phyloP scores from a whole-genome alignment of 2,329 filamentous ascomycete genomes.

The Ophiosphaerella korrae region DNA sequence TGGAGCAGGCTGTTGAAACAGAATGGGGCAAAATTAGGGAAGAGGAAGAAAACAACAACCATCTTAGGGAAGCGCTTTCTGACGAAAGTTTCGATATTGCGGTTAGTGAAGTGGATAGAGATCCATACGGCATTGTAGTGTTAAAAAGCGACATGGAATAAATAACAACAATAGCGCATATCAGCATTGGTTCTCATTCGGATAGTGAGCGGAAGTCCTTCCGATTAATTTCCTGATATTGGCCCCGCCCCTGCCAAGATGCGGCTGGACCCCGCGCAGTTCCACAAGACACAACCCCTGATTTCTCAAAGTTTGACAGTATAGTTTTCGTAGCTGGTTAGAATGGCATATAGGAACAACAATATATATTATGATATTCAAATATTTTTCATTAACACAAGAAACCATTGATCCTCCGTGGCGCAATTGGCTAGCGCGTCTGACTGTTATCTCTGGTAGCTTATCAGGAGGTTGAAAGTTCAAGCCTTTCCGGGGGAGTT shows the following conservation, averaged over 20 bases:
- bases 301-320: too few relatives aligned
- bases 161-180: background rate
- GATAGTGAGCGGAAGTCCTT: background rate
- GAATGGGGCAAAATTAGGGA: slow-evolving; percentile 59
- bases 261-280: background rate
- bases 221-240: background rate
- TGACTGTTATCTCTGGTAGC: slow-evolving; percentile 56
- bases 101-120: slow-evolving; percentile 79
- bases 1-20: slow-evolving; percentile 64
- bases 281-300: background rate
- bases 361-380: too few relatives aligned
- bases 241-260: background rate
- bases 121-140: slow-evolving; percentile 78
- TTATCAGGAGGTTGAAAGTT: slow-evolving; percentile 32
- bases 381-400: too few relatives aligned
- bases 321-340: too few relatives aligned
- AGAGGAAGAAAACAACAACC: slow-evolving; percentile 48
- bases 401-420: slow-evolving; percentile 39
- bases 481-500: slow-evolving; percentile 35
- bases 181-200: background rate
- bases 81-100: slow-evolving; percentile 66
- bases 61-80: slow-evolving; percentile 54
- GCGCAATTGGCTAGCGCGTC: slow-evolving; percentile 63
- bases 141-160: slow-evolving; percentile 30
- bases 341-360: too few relatives aligned